Conservation (phyloP, 1,284 basidiomycete species). For the Agroathelia rolfsii region DNA sequence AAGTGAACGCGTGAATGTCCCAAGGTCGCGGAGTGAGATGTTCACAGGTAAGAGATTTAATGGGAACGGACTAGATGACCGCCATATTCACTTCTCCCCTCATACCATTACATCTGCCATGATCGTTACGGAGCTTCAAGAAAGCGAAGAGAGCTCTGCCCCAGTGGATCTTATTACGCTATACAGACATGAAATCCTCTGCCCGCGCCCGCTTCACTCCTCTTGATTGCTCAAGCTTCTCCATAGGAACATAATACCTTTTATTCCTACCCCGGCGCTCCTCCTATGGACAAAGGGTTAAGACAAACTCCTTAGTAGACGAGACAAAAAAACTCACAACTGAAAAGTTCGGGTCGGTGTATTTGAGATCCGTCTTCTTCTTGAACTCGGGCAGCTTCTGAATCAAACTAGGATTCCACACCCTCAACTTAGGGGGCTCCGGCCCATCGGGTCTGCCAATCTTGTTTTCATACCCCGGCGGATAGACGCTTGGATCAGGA, state of each 20-base stretch:
- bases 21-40: no score
- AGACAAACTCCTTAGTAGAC: conserved; percentile 2
- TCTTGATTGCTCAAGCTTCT: conserved; percentile 46
- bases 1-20: no score
- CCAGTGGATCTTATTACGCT: no score
- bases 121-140: no score
- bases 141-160: no score
- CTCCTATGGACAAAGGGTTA: conserved; percentile 35
- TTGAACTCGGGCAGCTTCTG: conserved; percentile 68
- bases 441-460: conserved; percentile 1
- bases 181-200: conserved; percentile 58
- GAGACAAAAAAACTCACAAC: conserved; percentile 36
- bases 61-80: no score
- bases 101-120: no score
- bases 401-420: conserved; percentile 47
- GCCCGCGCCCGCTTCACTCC: conserved; percentile 72
- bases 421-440: conserved; percentile 26
- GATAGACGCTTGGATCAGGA: conserved; percentile 11
- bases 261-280: conserved; percentile 70
- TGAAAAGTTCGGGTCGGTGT: conserved; percentile 66
- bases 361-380: conserved; percentile 70
- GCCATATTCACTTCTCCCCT: no score
- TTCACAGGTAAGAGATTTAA: no score
- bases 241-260: conserved; percentile 59
- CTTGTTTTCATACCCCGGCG: conserved; percentile 16